These are phyloP conservation scores for Neurospora tetraspora DNA, from an alignment of 495 filamentous ascomycete species.

Conservation along the genomic window DNA sequence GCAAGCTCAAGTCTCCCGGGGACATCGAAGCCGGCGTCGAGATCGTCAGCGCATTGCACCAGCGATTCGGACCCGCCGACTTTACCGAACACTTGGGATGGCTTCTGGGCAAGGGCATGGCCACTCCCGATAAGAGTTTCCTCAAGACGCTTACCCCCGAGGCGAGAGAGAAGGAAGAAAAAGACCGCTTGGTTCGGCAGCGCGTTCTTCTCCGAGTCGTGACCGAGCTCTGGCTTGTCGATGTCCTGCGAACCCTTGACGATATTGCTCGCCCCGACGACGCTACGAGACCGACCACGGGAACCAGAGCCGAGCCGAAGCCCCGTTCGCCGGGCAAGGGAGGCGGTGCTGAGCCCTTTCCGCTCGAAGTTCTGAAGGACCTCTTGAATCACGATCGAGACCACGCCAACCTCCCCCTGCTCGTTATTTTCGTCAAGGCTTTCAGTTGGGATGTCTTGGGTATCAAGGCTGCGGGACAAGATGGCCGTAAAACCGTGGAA, in stretches of 20 bases:
- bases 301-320: conserved; percentile 45
- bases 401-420: conserved; percentile 79
- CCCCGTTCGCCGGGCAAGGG: conserved; percentile 41
- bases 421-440: conserved; percentile 89
- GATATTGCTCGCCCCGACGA: conserved; percentile 84
- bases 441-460: conserved; percentile 95
- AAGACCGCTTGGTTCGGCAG: conserved; percentile 80
- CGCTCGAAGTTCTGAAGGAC: conserved; percentile 92
- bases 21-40: conserved; percentile 90
- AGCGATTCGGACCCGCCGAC: conserved; percentile 83
- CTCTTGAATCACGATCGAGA: conserved; percentile 88
- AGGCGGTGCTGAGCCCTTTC: conserved; percentile 71
- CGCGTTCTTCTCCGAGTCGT: conserved; percentile 78
- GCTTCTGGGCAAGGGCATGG: conserved; percentile 84
- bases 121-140: conserved; percentile 79
- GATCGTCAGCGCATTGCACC: conserved; percentile 87
- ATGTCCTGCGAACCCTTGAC: conserved; percentile 75
- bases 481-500: conserved; percentile 74
- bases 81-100: conserved; percentile 90
- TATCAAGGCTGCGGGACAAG: conserved; percentile 53
- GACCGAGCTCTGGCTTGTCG: conserved; percentile 94
- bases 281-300: conserved; percentile 46
- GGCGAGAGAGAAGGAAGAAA: conserved; percentile 87
- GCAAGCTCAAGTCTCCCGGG: conserved; percentile 76
- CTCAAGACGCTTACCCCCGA: conserved; percentile 73